Evolutionary conservation across 2,329 filamentous ascomycete genomes (phyloP).

Genomic region (Epichloe elymi): DNA sequence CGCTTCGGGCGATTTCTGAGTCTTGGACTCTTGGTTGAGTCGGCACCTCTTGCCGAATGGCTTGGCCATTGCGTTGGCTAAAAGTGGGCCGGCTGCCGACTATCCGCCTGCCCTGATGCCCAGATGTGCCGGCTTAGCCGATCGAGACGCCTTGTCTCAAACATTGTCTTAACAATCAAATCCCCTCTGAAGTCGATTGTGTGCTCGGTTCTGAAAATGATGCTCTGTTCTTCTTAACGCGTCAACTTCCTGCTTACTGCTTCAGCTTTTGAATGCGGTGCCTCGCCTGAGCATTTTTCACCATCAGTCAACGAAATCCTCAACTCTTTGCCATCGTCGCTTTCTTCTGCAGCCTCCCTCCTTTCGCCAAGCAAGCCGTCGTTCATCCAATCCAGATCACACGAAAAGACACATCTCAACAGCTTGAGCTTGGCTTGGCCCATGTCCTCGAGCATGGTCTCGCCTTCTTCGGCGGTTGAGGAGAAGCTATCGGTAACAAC

Average conservation of each 20-base stretch:
- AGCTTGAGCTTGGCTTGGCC: neutral
- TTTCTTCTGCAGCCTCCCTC: neutral
- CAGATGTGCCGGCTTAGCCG: conserved; percentile 5
- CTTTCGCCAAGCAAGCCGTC: neutral
- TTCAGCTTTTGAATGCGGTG: neutral
- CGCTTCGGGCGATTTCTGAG: too few relatives aligned
- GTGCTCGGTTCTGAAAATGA: neutral
- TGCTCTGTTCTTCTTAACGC: neutral
- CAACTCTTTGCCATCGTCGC: neutral
- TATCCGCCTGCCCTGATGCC: conserved; percentile 2
- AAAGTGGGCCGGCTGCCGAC: conserved; percentile 5
- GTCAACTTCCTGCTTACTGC: neutral
- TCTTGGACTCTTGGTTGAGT: too few relatives aligned
- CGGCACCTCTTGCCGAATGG: neutral
- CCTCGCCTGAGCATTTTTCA: neutral
- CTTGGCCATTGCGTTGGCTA: neutral
- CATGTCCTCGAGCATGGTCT: neutral
- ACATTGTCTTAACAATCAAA: neutral
- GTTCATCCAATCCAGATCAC: neutral
- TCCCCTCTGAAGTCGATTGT: neutral
- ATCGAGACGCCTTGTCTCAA: neutral
- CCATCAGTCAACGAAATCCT: neutral
- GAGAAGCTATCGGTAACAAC: conserved; percentile 22
- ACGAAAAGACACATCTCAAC: neutral
- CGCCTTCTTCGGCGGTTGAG: conserved; percentile 4